Evolutionary conservation across 176 grass and related monocot genomes (phyloP).

Genomic region (Oropetium thomaeum): DNA sequence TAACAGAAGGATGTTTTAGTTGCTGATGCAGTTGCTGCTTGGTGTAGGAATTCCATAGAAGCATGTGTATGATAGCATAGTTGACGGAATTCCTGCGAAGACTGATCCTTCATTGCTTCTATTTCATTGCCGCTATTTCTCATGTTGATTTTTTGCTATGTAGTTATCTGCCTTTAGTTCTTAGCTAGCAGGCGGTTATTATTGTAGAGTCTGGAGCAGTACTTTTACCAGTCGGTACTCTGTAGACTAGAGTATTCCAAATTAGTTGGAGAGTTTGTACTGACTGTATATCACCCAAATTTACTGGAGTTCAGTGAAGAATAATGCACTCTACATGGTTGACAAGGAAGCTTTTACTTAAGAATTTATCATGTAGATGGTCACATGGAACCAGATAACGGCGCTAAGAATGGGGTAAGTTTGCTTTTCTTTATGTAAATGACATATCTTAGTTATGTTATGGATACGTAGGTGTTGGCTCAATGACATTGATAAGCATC

Average conservation of each 20-base stretch:
- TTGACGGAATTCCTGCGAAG: conserved; percentile 36
- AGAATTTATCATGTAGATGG: conserved; percentile 14
- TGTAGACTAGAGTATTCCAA: conserved; percentile 27
- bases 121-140: conserved; percentile 16
- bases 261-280: conserved; percentile 33
- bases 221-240: not conserved
- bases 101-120: not conserved
- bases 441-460: not conserved
- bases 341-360: not conserved
- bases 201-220: conserved; percentile 27
- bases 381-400: conserved; percentile 27
- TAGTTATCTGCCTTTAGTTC: conserved; percentile 13
- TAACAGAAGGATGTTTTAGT: conserved; percentile 58
- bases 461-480: not conserved
- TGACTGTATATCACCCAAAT: conserved; percentile 20
- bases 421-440: not conserved
- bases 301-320: conserved; percentile 12
- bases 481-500: conserved; percentile 1
- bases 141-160: not conserved
- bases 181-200: conserved; percentile 38
- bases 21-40: conserved; percentile 24
- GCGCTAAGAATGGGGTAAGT: conserved; percentile 33
- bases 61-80: conserved; percentile 35
- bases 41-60: conserved; percentile 36
- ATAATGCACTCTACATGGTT: conserved; percentile 35